A percentile compares a stretch with the other conserved stretches of the same genome.
These are phyloP conservation scores for Akebia trifoliata DNA, from an alignment of 164 flowering plant genomes.

Conservation along the genomic window DNA sequence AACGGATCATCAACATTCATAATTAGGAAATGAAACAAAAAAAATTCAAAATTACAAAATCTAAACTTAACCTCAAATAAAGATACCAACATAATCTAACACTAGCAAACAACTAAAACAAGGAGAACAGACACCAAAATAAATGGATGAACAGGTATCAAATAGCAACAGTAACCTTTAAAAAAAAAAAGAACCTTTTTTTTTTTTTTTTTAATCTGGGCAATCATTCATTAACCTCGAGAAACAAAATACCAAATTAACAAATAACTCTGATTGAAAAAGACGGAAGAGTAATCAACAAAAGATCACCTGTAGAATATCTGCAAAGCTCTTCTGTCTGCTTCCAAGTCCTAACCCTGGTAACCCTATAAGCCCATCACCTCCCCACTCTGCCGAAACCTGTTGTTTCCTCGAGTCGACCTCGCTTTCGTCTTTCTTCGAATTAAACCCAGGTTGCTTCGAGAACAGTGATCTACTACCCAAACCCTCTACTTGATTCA, in stretches of 20 bases:
- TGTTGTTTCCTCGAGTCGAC: conserved; percentile 22
- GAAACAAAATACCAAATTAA: neutral
- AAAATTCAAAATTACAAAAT: neutral
- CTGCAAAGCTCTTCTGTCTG: conserved; percentile 64
- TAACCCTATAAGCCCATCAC: conserved; percentile 70
- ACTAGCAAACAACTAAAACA: no score
- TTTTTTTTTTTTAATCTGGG: no score
- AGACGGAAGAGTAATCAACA: neutral
- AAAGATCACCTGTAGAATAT: conserved; percentile 64
- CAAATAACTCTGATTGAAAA: neutral
- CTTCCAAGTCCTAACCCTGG: conserved; percentile 60
- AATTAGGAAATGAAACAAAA: neutral
- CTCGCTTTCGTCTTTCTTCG: conserved; percentile 29
- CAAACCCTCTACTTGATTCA: conserved; percentile 20
- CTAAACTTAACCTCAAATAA: no score
- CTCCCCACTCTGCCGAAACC: conserved; percentile 41
- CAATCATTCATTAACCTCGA: no score
- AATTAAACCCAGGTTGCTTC: conserved; percentile 41
- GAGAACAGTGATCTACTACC: conserved; percentile 43
- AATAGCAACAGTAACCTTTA: no score
- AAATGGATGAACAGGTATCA: neutral
- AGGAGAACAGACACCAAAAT: neutral
- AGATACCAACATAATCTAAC: neutral
- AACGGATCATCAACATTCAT: no score
- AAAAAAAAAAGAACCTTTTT: no score